Base-by-base conservation (phyloP, 140 eudicot species). In the Bidens hawaiensis region DNA sequence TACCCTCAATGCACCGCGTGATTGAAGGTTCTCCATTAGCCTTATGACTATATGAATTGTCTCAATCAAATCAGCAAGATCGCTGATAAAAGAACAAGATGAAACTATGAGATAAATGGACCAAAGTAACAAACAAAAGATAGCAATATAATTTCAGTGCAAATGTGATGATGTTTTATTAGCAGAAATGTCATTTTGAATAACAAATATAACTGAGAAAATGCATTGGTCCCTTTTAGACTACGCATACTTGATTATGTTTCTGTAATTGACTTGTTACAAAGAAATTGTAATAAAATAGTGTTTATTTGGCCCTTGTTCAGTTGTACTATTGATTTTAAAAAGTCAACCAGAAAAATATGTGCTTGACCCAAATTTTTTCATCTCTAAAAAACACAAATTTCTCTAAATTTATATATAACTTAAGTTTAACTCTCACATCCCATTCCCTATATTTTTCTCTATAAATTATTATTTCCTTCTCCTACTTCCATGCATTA, bases 1-100 rank as follows among this genome's bases (percentile, higher is more conserved):
- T 84, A 87, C 96, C 95, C 96, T 80, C 70, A 88, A 81, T 50
- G 89, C 70, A 58, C 99, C 96, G 72, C 84, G 95, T 69, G 88
- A 75, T 67, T 91, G 98, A 64, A 91, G 99, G 57, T 73, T 82
- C 77, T 91, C 99, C 93, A 87, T 77, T 47, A 91, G 85, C 62
- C 93, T 76, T 62, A 91, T 65, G 67, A 88, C 42, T 65, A 88
- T 86, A 63, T 87, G 89, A 68, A 85, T 51, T 54, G 81, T 80
- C 72, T 91, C 99, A 48, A 91, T 82, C 83, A 91, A 70, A 77
- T 91, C 88, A 52, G 96, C 93, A 72, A 91, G 96, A 78, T 91
- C 91, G 57, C 99, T 91, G 71, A 52, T 31, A 72, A 50, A 50
- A 41, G 11, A 45, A 76, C 69, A 71, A 76, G 8, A 55, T 41